Percentiles rank a stretch among this genome's conserved stretches.
Evolutionary conservation across 2,329 filamentous ascomycete genomes (phyloP).

Genomic region (Hyphodiscus sp.): DNA sequence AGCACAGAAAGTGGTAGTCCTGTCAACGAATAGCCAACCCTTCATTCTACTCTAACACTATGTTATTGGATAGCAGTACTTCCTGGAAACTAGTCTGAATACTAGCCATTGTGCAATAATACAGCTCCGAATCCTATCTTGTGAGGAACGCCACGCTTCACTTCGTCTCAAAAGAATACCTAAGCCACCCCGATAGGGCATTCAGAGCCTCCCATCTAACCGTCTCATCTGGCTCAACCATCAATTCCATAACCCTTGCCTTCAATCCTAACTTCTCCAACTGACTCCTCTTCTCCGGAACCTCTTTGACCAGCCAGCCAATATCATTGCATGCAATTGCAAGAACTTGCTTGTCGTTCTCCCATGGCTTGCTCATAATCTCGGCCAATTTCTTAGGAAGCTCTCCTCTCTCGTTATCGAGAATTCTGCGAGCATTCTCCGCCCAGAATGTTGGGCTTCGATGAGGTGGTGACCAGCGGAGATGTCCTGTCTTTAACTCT

Average conservation of each 20-base stretch:
- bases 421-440: conserved; percentile 63
- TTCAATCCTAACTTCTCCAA: conserved; percentile 65
- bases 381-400: conserved; percentile 61
- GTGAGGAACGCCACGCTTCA: conserved; percentile 8
- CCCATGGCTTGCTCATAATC: conserved; percentile 61
- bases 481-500: conserved; percentile 61
- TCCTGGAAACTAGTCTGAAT: conserved; percentile 5
- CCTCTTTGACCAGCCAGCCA: conserved; percentile 62
- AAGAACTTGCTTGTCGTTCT: conserved; percentile 65
- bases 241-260: conserved; percentile 63
- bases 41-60: conserved; percentile 22
- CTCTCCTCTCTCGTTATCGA: conserved; percentile 60
- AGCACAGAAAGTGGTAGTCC: too few relatives aligned
- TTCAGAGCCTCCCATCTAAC: conserved; percentile 70
- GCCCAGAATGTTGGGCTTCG: conserved; percentile 65
- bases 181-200: conserved; percentile 68
- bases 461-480: conserved; percentile 72
- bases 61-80: conserved; percentile 10
- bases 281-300: conserved; percentile 58
- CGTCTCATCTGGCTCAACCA: conserved; percentile 63
- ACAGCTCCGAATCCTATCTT: conserved; percentile 8
- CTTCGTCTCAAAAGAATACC: conserved; percentile 56
- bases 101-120: conserved; percentile 11
- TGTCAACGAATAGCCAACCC: not conserved
- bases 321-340: conserved; percentile 71